Percentiles rank a stretch among this genome's conserved stretches.
These are phyloP conservation scores for Monosporozyma servazzii DNA, from an alignment of 805 yeast genomes.

Conservation along the genomic window DNA sequence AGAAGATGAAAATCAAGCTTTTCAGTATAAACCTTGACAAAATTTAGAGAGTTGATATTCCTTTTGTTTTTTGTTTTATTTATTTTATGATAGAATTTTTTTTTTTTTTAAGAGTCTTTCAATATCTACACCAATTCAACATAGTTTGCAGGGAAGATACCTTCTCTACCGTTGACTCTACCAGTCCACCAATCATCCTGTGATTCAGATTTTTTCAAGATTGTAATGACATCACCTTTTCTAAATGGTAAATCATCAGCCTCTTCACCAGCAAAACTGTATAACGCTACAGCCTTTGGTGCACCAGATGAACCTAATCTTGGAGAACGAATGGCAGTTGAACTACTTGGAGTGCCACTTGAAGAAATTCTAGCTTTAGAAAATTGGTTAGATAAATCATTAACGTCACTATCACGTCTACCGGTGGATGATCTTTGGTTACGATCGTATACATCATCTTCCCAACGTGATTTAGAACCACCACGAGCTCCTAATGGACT, in stretches of 20 bases:
- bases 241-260: slow-evolving; percentile 86
- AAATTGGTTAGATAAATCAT: slow-evolving; percentile 33
- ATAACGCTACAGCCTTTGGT: slow-evolving; percentile 83
- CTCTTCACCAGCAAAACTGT: slow-evolving; percentile 85
- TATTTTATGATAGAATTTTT: background rate
- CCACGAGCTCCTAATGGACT: slow-evolving; percentile 11
- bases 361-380: slow-evolving; percentile 30
- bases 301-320: slow-evolving; percentile 26
- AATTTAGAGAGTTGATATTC: background rate
- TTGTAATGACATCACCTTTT: slow-evolving; percentile 88
- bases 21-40: background rate
- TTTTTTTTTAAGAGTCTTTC: slow-evolving; percentile 45
- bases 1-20: background rate
- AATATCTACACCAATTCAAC: slow-evolving; percentile 46
- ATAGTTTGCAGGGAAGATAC: slow-evolving; percentile 95
- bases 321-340: slow-evolving; percentile 6
- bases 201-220: slow-evolving; percentile 76
- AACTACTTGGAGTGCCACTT: slow-evolving; percentile 21
- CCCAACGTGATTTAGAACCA: slow-evolving; percentile 54
- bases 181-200: slow-evolving; percentile 99
- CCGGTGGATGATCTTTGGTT: slow-evolving; percentile 5
- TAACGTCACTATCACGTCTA: slow-evolving; percentile 19
- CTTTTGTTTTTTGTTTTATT: background rate
- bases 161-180: slow-evolving; percentile 68
- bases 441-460: slow-evolving; percentile 74